Conservation (phyloP, 805 yeast species). For the Yarrowia keelungensis region DNA sequence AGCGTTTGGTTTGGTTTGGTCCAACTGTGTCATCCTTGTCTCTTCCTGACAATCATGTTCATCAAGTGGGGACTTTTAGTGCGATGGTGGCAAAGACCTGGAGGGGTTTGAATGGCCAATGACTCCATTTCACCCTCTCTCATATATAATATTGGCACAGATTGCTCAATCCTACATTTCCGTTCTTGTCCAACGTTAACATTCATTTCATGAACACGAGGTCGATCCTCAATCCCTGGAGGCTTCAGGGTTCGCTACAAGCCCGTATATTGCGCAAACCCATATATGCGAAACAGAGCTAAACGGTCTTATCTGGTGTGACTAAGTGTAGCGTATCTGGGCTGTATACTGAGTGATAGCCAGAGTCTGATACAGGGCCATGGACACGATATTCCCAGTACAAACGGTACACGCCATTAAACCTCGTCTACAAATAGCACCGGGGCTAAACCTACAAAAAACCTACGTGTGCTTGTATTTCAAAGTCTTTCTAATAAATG, state of each 20-base stretch:
- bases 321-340: no score
- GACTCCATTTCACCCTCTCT: no score
- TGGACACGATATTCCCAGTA: no score
- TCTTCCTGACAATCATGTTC: constrained; percentile 1
- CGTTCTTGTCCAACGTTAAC: constrained; percentile 2
- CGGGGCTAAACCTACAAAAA: neutral
- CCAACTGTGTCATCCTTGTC: neutral
- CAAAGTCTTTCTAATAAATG: neutral
- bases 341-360: neutral
- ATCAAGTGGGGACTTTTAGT: neutral
- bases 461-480: neutral
- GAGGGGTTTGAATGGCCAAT: no score
- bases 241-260: neutral
- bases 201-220: constrained; percentile 4
- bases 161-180: no score
- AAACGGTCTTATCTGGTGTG: neutral
- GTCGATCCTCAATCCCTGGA: constrained; percentile 4
- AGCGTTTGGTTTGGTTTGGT: no score
- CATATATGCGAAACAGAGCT: neutral
- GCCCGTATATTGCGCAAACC: neutral
- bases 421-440: neutral
- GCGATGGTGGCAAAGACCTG: no score
- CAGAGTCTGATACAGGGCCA: neutral
- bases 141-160: no score
- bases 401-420: neutral